Conservation (phyloP, 1,139 yeast species). For the Taiozyma sp. region DNA sequence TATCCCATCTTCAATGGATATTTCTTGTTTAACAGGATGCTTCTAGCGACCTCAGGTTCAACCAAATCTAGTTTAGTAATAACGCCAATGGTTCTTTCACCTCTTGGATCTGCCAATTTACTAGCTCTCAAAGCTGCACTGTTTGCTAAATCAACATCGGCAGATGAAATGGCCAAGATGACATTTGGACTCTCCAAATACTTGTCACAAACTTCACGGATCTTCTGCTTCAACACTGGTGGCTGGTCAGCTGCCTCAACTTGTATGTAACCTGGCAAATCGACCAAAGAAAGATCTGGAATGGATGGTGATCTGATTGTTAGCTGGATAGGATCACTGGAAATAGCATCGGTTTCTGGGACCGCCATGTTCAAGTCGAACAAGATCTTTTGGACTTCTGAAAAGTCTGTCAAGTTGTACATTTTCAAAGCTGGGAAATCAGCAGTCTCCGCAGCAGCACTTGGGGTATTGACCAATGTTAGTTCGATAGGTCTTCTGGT, state of each 20-base stretch:
- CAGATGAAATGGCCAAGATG: conserved; percentile 93
- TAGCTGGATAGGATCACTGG: conserved; percentile 87
- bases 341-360: conserved; percentile 77
- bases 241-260: conserved; percentile 98
- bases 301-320: conserved; percentile 89
- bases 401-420: conserved; percentile 79
- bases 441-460: conserved; percentile 78
- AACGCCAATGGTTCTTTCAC: conserved; percentile 94
- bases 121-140: conserved; percentile 93
- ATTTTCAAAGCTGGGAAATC: conserved; percentile 90
- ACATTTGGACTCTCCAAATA: conserved; percentile 91
- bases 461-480: conserved; percentile 84
- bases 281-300: conserved; percentile 92
- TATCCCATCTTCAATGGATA: conserved; percentile 95
- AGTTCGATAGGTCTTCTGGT: conserved; percentile 93
- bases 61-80: conserved; percentile 91
- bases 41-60: conserved; percentile 66
- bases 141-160: conserved; percentile 96
- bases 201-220: conserved; percentile 73
- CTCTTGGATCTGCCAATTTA: conserved; percentile 88
- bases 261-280: conserved; percentile 96
- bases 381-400: conserved; percentile 79
- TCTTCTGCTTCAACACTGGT: conserved; percentile 69
- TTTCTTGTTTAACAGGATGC: conserved; percentile 66
- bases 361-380: conserved; percentile 91